A percentile compares a stretch with the other conserved stretches of the same genome.
These are phyloP conservation scores for Didymella arachidicola DNA, from an alignment of 2,329 filamentous ascomycete species.

Conservation along the genomic window DNA sequence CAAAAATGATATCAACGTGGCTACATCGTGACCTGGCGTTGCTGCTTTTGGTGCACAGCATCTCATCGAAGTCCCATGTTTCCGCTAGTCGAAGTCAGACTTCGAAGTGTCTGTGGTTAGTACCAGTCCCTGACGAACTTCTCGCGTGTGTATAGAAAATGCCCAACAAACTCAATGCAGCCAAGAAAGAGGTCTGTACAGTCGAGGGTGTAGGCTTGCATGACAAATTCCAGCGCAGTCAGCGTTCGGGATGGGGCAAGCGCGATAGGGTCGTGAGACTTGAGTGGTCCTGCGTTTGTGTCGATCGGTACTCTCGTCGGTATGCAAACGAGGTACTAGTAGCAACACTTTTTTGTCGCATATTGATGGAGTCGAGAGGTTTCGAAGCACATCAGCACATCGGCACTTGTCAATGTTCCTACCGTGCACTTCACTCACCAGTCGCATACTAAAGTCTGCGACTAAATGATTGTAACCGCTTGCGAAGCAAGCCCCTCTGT, in stretches of 20 bases:
- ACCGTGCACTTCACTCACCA: neutral
- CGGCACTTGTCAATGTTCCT: neutral
- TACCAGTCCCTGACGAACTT: neutral
- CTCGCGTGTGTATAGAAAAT: neutral
- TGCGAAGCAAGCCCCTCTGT: neutral
- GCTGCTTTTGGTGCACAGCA: neutral
- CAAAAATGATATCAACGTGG: neutral
- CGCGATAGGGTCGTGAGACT: neutral
- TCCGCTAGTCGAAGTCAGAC: neutral
- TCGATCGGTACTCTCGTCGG: neutral
- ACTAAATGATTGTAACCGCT: neutral
- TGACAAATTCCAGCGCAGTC: neutral
- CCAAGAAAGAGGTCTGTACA: neutral
- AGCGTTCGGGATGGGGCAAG: neutral
- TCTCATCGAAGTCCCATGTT: neutral
- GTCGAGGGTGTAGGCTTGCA: neutral
- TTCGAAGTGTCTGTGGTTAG: neutral
- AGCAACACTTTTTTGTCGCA: neutral
- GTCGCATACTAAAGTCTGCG: too few relatives aligned
- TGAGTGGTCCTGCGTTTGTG: neutral
- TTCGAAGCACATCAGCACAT: neutral
- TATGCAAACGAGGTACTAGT: too few relatives aligned
- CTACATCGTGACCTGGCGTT: neutral
- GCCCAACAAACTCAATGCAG: neutral
- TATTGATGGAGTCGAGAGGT: neutral